Evolutionary conservation across 2,329 filamentous ascomycete species (phyloP).

Genomic region (Claviceps spartinae): DNA sequence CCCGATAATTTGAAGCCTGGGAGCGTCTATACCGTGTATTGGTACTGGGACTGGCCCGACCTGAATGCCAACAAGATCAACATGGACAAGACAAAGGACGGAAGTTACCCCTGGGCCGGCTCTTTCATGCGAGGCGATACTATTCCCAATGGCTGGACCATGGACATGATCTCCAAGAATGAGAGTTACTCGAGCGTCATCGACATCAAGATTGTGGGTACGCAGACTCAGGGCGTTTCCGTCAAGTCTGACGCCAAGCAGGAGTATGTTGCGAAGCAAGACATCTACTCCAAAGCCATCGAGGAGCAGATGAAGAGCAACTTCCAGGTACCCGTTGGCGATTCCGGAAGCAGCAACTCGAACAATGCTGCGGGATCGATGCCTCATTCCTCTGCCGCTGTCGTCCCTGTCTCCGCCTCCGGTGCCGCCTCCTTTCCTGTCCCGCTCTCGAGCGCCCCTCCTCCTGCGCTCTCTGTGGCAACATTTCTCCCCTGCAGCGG

Average conservation of each 20-base stretch:
- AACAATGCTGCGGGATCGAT: conserved; percentile 2
- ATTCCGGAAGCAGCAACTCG: conserved; percentile 7
- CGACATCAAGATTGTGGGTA: conserved; percentile 24
- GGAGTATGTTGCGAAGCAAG: conserved; percentile 22
- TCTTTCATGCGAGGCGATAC: conserved; percentile 26
- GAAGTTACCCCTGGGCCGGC: conserved; percentile 29
- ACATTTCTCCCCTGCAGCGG: conserved; percentile 5
- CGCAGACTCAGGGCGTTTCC: conserved; percentile 11
- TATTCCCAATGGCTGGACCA: conserved; percentile 23
- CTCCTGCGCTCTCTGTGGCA: background rate
- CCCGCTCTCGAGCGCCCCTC: conserved; percentile 3
- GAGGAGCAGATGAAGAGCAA: conserved; percentile 29
- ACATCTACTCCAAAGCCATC: conserved; percentile 31
- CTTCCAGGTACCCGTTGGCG: conserved; percentile 30
- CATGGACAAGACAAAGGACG: conserved; percentile 23
- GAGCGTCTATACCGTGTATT: conserved; percentile 70
- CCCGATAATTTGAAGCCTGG: conserved; percentile 50
- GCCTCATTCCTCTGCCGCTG: background rate
- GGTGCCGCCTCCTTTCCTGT: background rate
- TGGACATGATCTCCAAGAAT: conserved; percentile 20
- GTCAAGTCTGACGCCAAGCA: conserved; percentile 11
- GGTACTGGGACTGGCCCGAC: conserved; percentile 91
- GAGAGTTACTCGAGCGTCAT: conserved; percentile 29
- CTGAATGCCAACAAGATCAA: conserved; percentile 31
- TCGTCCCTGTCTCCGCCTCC: background rate